Evolutionary conservation across 495 filamentous ascomycete genomes (phyloP).

Genomic region (Penicillium lagena): DNA sequence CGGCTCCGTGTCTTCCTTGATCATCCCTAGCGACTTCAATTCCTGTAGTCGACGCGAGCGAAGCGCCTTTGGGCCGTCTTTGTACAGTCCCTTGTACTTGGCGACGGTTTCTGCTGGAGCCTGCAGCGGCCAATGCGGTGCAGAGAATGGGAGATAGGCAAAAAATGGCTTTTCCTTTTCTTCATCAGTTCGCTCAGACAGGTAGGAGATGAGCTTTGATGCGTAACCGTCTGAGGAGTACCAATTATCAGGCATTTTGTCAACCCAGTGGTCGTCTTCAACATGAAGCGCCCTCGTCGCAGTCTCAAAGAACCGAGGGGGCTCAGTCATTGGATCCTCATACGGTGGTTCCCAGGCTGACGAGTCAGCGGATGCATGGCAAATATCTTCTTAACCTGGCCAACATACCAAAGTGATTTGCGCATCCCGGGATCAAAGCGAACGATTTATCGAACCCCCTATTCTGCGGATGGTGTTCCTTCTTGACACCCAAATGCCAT

Average conservation of each 20-base stretch:
- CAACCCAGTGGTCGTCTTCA: conserved; percentile 51
- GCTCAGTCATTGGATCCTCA: too few relatives aligned
- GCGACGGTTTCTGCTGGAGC: conserved; percentile 44
- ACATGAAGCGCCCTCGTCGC: too few relatives aligned
- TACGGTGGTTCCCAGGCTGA: too few relatives aligned
- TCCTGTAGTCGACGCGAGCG: conserved; percentile 41
- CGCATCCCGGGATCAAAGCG: conserved; percentile 48
- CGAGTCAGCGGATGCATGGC: conserved; percentile 44
- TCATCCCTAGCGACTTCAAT: conserved; percentile 45
- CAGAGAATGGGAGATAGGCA: conserved; percentile 53
- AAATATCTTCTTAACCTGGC: conserved; percentile 46
- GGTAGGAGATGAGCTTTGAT: conserved; percentile 47
- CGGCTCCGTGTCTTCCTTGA: conserved; percentile 44
- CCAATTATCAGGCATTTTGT: conserved; percentile 47
- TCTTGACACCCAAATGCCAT: conserved; percentile 45
- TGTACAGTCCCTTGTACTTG: conserved; percentile 50
- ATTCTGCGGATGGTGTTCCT: conserved; percentile 32
- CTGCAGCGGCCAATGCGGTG: conserved; percentile 58
- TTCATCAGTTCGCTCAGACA: conserved; percentile 42
- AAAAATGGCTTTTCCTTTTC: conserved; percentile 50
- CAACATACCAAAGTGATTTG: conserved; percentile 60
- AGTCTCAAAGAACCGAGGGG: too few relatives aligned
- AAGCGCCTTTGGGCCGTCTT: conserved; percentile 49
- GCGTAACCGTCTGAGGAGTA: conserved; percentile 51
- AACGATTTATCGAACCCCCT: conserved; percentile 42